Evolutionary conservation across 805 yeast genomes (phyloP), one percentile per base, ranked within the genome.

Genomic region (Yarrowia yakushimensis): DNA sequence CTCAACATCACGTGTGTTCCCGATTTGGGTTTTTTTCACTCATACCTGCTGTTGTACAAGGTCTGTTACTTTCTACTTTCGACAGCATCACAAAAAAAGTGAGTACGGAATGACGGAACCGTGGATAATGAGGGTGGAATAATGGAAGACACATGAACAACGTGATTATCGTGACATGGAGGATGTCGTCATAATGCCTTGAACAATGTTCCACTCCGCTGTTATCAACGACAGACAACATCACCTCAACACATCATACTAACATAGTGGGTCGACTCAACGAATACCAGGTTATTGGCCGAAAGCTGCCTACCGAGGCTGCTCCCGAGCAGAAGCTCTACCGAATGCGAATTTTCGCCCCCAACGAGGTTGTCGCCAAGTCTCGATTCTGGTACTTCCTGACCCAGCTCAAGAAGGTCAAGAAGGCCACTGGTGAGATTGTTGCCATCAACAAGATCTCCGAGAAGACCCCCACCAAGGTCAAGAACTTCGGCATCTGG

Each of bases 331-430:
- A 99, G 82, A 94, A 93, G 87, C 90, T 94, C 83, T 94, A 87
- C 96, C 90, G 99, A 82, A 94, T 94, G 98, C 91, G 97, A 86
- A 91, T 94, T 83, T 94, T 94, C 81, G 99, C 99, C 78, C 92
- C 97, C 76, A 94, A 94, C 85, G 88, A 85, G 74, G 98, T 94
- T 80, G 96, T 94, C 80, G 99, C 99, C 79, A 94, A 94, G 87
- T 94, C 99, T 76, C 93, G 99, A 85, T 94, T 90, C 97, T 94
- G 99, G 99, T 94, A 94, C 86, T 94, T 94, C 86, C 88, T 94
- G 84, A 96, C 93, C 83, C 92, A 91, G 82, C 87, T 94, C 81
- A 96, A 93, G 90, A 93, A 96, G 86, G 97, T 94, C 79, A 94
- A 94, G 94, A 91, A 90, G 86, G 94, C 99, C 75, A 90, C 97